Evolutionary conservation across 306 rosid species (phyloP).

Genomic region (Lagenaria siceraria): DNA sequence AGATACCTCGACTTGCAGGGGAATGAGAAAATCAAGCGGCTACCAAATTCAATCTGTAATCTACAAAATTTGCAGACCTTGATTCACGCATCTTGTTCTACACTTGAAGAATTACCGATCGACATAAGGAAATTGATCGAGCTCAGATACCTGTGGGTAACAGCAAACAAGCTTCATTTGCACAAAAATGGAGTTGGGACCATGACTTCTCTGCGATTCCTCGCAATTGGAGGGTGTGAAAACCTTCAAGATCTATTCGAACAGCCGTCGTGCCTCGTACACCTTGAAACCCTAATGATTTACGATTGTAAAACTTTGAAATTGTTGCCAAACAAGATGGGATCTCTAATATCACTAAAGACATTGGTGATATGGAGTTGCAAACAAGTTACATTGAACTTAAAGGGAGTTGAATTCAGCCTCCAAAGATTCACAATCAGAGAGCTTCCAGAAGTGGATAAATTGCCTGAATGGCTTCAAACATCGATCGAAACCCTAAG

Average conservation of each 20-base stretch:
- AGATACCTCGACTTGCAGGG: slow-evolving; percentile 4
- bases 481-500: not conserved
- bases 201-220: not conserved
- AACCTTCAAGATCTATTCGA: not conserved
- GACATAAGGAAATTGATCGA: not conserved
- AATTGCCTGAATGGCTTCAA: not conserved
- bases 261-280: not conserved
- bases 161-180: not conserved
- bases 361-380: not conserved
- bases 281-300: not conserved
- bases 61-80: not conserved
- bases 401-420: not conserved
- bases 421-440: not conserved
- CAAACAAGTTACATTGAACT: not conserved
- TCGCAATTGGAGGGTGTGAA: not conserved
- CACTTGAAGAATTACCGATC: not conserved
- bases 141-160: slow-evolving; percentile 1
- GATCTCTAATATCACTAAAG: not conserved
- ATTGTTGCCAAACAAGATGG: not conserved
- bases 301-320: not conserved
- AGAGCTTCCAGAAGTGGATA: not conserved
- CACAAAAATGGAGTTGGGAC: not conserved
- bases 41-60: slow-evolving; percentile 2
- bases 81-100: not conserved
- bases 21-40: not conserved